A percentile compares a stretch with the other conserved stretches of the same genome.
Conservation (phyloP, 306 rosid species). For the Cucurbita maxima region DNA sequence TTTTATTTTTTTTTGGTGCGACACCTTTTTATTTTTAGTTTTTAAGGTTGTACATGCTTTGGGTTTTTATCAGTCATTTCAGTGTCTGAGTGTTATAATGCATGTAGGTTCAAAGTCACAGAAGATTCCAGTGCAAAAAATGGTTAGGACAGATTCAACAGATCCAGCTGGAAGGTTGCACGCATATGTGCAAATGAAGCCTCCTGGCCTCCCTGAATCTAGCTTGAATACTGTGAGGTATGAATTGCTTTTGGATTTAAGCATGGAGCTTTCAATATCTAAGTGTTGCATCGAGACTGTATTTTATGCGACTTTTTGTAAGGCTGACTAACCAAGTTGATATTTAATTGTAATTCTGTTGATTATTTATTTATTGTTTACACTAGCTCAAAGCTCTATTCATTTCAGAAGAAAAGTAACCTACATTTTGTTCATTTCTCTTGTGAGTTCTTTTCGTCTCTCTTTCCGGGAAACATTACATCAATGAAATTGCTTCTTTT, state of each 20-base stretch:
- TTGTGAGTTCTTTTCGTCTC: background rate
- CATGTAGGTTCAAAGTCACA: slow-evolving; percentile 45
- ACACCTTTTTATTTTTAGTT: background rate
- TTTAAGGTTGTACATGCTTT: background rate
- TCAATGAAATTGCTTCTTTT: background rate
- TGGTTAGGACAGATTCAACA: slow-evolving; percentile 82
- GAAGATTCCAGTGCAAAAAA: slow-evolving; percentile 72
- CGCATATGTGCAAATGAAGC: slow-evolving; percentile 45
- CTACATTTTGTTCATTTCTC: background rate
- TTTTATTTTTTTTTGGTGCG: background rate
- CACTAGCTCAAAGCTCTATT: background rate
- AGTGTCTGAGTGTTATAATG: background rate
- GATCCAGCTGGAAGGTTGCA: slow-evolving; percentile 89
- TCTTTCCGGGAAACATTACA: background rate
- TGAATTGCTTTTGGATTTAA: background rate
- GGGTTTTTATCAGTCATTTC: background rate
- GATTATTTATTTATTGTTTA: background rate
- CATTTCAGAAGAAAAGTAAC: background rate
- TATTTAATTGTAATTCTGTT: background rate
- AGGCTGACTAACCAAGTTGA: background rate
- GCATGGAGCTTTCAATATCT: background rate
- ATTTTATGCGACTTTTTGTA: background rate
- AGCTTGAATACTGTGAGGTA: slow-evolving; percentile 71
- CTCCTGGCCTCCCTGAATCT: slow-evolving; percentile 28
- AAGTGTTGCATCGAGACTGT: background rate